Base-by-base conservation (phyloP, 805 yeast species). In the Yamadazyma philogaea region DNA sequence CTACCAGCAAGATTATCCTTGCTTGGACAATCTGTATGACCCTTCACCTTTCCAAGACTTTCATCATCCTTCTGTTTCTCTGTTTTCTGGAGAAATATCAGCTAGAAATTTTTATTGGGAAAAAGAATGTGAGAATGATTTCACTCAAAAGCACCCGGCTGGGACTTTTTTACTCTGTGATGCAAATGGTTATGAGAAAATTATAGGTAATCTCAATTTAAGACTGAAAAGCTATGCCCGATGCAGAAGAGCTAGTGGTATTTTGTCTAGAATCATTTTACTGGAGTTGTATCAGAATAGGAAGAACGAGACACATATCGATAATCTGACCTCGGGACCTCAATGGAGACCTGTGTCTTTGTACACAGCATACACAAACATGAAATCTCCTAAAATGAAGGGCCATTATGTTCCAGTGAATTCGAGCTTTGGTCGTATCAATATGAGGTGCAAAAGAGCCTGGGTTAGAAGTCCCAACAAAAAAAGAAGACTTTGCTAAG, bases 341-440 rank as follows among this genome's bases (percentile, higher is more conserved):
- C 24, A 18, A 17, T 65, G 70, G 70, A 53, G 51, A 34, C 71
- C 71, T 2, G 48, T 57, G 24, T 60, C 66, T 15, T 49, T 65
- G 7, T 64, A 52, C 44, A 56, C 63, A 14, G 68, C 66, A 2
- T 64, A 55, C 39, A 60, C 68, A 6, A 61, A 57, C 43, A 38
- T 56, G 42, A 64, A 61, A 33, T 55, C 61, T 3, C 46, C 47
- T n/a, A 32, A 43, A 12, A 42, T 30, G 19, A 39, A 19, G 40
- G 55, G 51, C 22, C 59, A 55, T 32, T 45, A 48, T 20, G 52
- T 64, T 10, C 71, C 73, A 2, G 33, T 30, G 12, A 43, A 48
- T 11, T 64, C 68, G 2, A 65, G 72, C 45, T 67, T 68, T 45
- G 74, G 74, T 6, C 60, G 56, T 33, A 60, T 68, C 30, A 67